Percentiles rank a stretch among this genome's conserved stretches.
These are phyloP conservation scores for Colletotrichum lentis DNA, from an alignment of 2,329 filamentous ascomycete species.

Conservation along the genomic window DNA sequence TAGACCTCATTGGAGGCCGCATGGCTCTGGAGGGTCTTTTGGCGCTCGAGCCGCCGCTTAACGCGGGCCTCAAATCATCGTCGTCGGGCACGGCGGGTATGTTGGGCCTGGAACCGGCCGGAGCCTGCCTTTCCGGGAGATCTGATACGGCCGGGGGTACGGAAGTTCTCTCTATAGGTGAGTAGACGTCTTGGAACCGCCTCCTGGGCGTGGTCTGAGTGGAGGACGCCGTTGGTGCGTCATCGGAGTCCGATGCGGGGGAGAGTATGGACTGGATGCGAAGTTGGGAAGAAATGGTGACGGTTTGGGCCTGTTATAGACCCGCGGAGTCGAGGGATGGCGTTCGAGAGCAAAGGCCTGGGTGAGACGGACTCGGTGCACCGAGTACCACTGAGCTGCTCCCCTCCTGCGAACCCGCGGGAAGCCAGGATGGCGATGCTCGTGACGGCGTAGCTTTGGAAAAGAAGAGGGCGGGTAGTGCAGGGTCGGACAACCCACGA, in stretches of 20 bases:
- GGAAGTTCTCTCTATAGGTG: slow-evolving; percentile 43
- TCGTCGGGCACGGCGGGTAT: slow-evolving; percentile 41
- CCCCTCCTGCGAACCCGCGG: slow-evolving; percentile 22
- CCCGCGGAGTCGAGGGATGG: slow-evolving; percentile 45
- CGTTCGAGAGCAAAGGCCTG: slow-evolving; percentile 17
- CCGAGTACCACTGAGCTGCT: slow-evolving; percentile 23
- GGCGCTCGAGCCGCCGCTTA: slow-evolving; percentile 11
- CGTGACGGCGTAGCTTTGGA: slow-evolving; percentile 8
- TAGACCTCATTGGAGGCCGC: slow-evolving; percentile 72
- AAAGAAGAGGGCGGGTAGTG: slow-evolving; percentile 34
- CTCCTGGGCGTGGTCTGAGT: slow-evolving; percentile 49
- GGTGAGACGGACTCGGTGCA: slow-evolving; percentile 20
- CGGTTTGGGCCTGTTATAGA: slow-evolving; percentile 52
- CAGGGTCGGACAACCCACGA: neutral
- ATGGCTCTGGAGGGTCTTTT: slow-evolving; percentile 56
- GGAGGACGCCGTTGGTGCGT: slow-evolving; percentile 45
- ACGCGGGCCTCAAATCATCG: slow-evolving; percentile 41
- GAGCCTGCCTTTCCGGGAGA: slow-evolving; percentile 41
- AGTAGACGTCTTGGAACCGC: slow-evolving; percentile 49
- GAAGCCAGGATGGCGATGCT: slow-evolving; percentile 25
- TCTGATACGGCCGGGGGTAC: slow-evolving; percentile 33
- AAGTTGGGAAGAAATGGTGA: slow-evolving; percentile 60
- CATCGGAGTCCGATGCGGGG: slow-evolving; percentile 53
- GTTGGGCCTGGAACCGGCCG: slow-evolving; percentile 37
- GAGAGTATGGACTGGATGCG: slow-evolving; percentile 62